These are phyloP conservation scores for Fallopia convolvulus DNA, from an alignment of 148 eudicot species.

Conservation along the genomic window DNA sequence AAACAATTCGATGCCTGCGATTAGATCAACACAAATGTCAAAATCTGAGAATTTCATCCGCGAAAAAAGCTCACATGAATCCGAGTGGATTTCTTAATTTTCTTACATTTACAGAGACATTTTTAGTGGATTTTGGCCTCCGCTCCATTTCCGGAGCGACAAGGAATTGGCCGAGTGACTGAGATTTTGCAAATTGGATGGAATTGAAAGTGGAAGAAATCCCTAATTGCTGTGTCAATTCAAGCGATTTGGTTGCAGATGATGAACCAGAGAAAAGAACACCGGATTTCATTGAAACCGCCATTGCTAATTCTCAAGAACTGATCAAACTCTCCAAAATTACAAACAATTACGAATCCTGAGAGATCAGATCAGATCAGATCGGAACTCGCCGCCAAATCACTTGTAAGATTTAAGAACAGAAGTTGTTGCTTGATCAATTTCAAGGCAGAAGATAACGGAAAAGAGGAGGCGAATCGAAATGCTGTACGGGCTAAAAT, in stretches of 20 bases:
- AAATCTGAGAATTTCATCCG: background rate
- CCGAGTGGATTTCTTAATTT: background rate
- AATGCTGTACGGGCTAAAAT: background rate
- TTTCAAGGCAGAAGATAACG: too few relatives aligned
- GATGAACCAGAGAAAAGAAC: background rate
- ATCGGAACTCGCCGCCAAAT: background rate
- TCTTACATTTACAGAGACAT: background rate
- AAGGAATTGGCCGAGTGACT: conserved; percentile 23
- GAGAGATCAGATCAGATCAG: background rate
- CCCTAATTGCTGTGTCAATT: background rate
- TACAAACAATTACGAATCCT: too few relatives aligned
- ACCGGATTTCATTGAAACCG: background rate
- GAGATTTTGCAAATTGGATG: background rate
- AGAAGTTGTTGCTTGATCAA: background rate
- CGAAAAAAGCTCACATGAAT: background rate
- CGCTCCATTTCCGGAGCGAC: conserved; percentile 10
- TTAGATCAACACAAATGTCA: conserved; percentile 17
- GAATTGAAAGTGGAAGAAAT: background rate
- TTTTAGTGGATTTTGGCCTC: background rate
- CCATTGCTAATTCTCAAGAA: background rate
- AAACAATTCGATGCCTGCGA: conserved; percentile 47
- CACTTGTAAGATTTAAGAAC: background rate
- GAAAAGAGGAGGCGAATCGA: background rate
- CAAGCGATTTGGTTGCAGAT: background rate
- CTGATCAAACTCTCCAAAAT: background rate